Conservation (phyloP, 768 basidiomycete genomes). For the Russula ochroleuca region DNA sequence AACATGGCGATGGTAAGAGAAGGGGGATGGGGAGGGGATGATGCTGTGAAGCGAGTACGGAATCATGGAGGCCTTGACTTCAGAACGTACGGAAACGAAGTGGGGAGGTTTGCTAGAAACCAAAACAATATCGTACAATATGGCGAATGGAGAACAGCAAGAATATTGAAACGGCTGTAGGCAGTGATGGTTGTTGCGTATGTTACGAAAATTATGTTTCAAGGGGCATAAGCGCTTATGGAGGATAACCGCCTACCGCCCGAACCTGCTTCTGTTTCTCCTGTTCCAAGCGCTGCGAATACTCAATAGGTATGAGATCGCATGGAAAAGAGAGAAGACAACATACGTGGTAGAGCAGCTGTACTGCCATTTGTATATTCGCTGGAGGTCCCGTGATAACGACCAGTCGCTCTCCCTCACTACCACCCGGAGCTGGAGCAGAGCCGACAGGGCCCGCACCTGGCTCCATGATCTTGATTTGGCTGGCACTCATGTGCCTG, state of each 20-base stretch:
- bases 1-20: neutral
- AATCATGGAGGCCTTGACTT: constrained; percentile 21
- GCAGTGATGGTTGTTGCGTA: neutral
- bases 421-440: constrained; percentile 65
- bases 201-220: constrained; percentile 20
- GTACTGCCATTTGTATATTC: constrained; percentile 96
- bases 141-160: constrained; percentile 2
- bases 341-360: constrained; percentile 80
- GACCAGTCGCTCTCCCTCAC: constrained; percentile 87
- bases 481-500: constrained; percentile 88
- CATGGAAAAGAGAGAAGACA: neutral
- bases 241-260: constrained; percentile 29
- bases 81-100: constrained; percentile 1
- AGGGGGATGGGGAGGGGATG: neutral
- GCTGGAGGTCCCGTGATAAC: constrained; percentile 94
- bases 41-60: neutral
- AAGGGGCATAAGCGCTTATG: constrained; percentile 5
- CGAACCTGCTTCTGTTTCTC: constrained; percentile 82
- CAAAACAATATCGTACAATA: constrained; percentile 15
- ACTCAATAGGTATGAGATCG: neutral
- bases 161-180: neutral
- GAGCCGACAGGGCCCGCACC: constrained; percentile 69
- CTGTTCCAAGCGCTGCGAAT: constrained; percentile 69
- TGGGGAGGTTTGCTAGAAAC: neutral
- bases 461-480: constrained; percentile 99